A percentile compares a stretch with the other conserved stretches of the same genome.
Evolutionary conservation across 805 yeast genomes (phyloP).

Genomic region (Citeromyces matritensis): DNA sequence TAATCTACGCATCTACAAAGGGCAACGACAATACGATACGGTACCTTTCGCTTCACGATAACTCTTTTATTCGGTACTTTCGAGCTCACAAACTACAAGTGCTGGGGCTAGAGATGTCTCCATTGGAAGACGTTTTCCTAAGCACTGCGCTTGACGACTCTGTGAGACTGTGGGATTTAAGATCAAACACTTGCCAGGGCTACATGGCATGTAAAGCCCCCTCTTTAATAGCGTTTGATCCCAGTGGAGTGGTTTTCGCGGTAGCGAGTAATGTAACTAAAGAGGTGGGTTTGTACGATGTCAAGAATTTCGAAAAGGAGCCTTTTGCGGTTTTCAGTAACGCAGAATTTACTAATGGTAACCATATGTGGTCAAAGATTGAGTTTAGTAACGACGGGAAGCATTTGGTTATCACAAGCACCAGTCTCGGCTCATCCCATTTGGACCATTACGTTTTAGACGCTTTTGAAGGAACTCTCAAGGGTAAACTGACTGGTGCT

Average conservation of each 20-base stretch:
- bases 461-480: conserved; percentile 45
- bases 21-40: conserved; percentile 63
- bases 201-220: conserved; percentile 39
- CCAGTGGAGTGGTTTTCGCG: conserved; percentile 73
- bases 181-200: conserved; percentile 54
- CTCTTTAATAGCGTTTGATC: conserved; percentile 57
- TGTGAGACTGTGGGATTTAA: conserved; percentile 77
- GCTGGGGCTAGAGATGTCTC: conserved; percentile 56
- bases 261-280: conserved; percentile 31
- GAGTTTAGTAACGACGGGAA: conserved; percentile 31
- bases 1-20: conserved; percentile 75
- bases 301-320: conserved; percentile 37
- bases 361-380: conserved; percentile 9
- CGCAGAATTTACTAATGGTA: conserved; percentile 7
- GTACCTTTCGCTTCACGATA: conserved; percentile 61
- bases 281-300: conserved; percentile 44
- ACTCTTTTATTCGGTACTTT: conserved; percentile 73
- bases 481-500: conserved; percentile 32
- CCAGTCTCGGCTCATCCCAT: conserved; percentile 29
- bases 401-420: conserved; percentile 18
- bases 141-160: conserved; percentile 67
- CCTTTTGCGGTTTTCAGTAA: conserved; percentile 35
- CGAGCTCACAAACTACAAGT: conserved; percentile 77
- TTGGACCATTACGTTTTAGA: conserved; percentile 47
- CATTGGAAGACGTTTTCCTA: conserved; percentile 46